phyloP scores from a whole-genome alignment of 176 grass and related monocot genomes.

The Aegilops umbellulata region DNA sequence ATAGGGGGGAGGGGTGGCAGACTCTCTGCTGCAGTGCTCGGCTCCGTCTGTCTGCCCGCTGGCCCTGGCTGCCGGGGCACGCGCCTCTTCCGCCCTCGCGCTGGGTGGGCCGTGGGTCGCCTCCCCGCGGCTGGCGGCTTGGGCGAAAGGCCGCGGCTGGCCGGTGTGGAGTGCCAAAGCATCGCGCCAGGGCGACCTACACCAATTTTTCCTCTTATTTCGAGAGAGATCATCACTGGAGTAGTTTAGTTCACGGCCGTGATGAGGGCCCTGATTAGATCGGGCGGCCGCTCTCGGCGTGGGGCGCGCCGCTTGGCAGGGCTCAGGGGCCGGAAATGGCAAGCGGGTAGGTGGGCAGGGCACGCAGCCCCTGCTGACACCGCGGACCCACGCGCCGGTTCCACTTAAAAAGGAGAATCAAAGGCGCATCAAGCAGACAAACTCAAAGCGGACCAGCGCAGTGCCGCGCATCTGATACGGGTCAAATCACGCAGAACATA shows the following conservation, averaged over 20 bases:
- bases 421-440: background rate
- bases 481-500: background rate
- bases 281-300: background rate
- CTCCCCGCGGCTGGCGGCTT: slow-evolving; percentile 26
- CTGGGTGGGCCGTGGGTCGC: slow-evolving; percentile 25
- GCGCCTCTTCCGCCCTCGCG: background rate
- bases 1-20: slow-evolving; percentile 5
- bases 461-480: background rate
- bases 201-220: background rate
- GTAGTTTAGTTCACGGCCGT: background rate
- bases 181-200: background rate
- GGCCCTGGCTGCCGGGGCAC: background rate
- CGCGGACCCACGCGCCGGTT: background rate
- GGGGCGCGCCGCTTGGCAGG: slow-evolving; percentile 13
- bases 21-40: too few relatives aligned
- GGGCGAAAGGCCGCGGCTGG: slow-evolving; percentile 27
- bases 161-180: background rate
- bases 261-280: background rate
- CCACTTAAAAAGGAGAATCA: background rate
- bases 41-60: background rate
- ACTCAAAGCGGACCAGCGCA: background rate
- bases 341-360: background rate
- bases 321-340: slow-evolving; percentile 5
- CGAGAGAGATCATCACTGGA: background rate
- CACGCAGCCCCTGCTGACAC: background rate